Conservation (phyloP, 345 rosid species). For the Diplotaxis tenuifolia region DNA sequence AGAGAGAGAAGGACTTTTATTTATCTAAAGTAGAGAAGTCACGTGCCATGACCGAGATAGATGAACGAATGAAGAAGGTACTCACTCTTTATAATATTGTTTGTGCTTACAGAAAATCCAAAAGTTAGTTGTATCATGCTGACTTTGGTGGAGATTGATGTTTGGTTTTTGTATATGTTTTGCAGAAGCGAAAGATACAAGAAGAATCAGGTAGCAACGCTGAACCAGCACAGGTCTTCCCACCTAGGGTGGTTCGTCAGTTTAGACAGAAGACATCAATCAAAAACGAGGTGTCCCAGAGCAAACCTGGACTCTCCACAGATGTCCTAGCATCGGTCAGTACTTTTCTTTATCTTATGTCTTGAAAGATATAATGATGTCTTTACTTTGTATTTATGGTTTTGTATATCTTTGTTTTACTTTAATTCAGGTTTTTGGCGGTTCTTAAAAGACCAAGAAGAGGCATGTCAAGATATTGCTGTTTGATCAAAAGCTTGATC, state of each 20-base stretch:
- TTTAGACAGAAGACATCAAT: constrained; percentile 74
- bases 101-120: background rate
- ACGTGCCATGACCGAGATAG: constrained; percentile 62
- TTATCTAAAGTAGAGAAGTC: constrained; percentile 71
- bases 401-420: background rate
- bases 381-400: background rate
- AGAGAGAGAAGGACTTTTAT: constrained; percentile 87
- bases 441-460: constrained; percentile 32
- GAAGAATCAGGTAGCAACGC: constrained; percentile 41
- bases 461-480: background rate
- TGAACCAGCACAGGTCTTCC: constrained; percentile 36
- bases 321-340: constrained; percentile 73
- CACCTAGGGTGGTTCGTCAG: constrained; percentile 53
- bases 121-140: background rate
- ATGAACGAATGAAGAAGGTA: constrained; percentile 84
- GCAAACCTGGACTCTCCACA: constrained; percentile 60
- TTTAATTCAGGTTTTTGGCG: constrained; percentile 52
- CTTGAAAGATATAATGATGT: background rate
- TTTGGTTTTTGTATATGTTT: constrained; percentile 5
- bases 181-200: constrained; percentile 68
- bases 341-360: background rate
- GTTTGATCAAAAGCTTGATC: constrained; percentile 10
- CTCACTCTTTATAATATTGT: background rate
- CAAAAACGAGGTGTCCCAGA: constrained; percentile 41
- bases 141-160: background rate